Evolutionary conservation across 2,329 filamentous ascomycete species (phyloP).

Genomic region (Cytospora paraplurivora): DNA sequence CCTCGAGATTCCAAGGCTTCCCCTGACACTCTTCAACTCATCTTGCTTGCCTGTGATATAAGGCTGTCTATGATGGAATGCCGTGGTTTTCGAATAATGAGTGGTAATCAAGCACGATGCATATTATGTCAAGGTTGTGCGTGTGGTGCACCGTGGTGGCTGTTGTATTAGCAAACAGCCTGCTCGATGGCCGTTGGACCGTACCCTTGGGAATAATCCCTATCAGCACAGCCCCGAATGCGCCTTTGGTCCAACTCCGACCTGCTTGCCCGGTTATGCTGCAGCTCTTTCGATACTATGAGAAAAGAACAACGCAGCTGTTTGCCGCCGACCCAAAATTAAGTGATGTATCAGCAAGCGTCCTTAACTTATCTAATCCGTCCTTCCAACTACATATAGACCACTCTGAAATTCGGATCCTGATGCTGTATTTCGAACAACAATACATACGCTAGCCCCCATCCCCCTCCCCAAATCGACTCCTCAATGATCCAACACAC

Average conservation of each 20-base stretch:
- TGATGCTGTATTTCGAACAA: background rate
- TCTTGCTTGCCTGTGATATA: too few species aligned
- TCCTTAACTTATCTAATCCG: background rate
- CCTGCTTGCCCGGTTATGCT: background rate
- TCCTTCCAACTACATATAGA: conserved; percentile 1
- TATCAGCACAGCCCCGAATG: conserved; percentile 4
- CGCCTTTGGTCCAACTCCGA: background rate
- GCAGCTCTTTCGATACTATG: background rate
- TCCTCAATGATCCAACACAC: background rate
- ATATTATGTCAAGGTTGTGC: too few species aligned
- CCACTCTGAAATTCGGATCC: background rate
- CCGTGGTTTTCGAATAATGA: too few species aligned
- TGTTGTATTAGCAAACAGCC: too few species aligned
- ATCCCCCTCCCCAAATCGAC: conserved; percentile 1
- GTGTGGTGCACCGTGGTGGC: too few species aligned
- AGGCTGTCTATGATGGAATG: too few species aligned
- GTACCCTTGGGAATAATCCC: background rate
- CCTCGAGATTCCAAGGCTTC: too few species aligned
- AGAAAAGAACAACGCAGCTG: background rate
- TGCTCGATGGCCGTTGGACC: background rate
- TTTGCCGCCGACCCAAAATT: background rate
- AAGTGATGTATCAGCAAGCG: background rate
- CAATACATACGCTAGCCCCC: background rate
- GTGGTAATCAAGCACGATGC: too few species aligned
- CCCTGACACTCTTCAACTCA: too few species aligned